phyloP scores from a whole-genome alignment of 257 asterid genomes.

The Solanum pimpinellifolium region DNA sequence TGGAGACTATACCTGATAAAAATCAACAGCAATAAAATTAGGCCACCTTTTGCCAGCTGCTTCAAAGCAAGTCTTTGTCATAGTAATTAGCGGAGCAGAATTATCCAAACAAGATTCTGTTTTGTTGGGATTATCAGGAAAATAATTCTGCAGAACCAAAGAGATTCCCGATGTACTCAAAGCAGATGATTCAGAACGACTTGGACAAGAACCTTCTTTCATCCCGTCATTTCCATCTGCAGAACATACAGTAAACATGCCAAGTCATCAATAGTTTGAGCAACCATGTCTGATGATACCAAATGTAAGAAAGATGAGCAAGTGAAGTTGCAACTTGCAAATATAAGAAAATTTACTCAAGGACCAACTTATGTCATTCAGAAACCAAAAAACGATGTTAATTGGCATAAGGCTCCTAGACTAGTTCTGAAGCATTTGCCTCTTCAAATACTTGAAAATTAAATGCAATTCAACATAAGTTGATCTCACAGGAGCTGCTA shows the following conservation, averaged over 20 bases:
- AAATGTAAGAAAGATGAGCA: not conserved
- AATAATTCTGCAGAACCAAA: constrained; percentile 64
- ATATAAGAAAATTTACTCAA: not conserved
- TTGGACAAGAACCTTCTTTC: constrained; percentile 49
- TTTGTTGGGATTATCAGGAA: constrained; percentile 53
- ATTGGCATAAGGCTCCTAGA: not conserved
- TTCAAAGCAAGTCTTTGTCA: constrained; percentile 51
- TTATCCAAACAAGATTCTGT: constrained; percentile 61
- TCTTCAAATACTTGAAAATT: not conserved
- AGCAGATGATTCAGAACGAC: constrained; percentile 63
- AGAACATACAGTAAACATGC: not conserved
- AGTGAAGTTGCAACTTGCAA: not conserved
- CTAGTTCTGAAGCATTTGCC: not conserved
- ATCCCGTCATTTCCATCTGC: constrained; percentile 82
- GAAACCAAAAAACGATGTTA: not conserved
- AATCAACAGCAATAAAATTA: constrained; percentile 84
- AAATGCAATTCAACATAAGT: not conserved
- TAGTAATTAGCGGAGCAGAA: constrained; percentile 42
- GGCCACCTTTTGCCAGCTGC: constrained; percentile 83
- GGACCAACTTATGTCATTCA: not conserved
- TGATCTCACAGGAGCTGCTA: not conserved
- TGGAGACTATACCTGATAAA: constrained; percentile 37
- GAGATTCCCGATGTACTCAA: constrained; percentile 52
- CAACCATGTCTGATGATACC: not conserved
- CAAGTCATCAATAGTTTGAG: not conserved